Evolutionary conservation across 2,329 filamentous ascomycete genomes (phyloP), one percentile per base, ranked within the genome.

Genomic region (Lachnellula hyalina): DNA sequence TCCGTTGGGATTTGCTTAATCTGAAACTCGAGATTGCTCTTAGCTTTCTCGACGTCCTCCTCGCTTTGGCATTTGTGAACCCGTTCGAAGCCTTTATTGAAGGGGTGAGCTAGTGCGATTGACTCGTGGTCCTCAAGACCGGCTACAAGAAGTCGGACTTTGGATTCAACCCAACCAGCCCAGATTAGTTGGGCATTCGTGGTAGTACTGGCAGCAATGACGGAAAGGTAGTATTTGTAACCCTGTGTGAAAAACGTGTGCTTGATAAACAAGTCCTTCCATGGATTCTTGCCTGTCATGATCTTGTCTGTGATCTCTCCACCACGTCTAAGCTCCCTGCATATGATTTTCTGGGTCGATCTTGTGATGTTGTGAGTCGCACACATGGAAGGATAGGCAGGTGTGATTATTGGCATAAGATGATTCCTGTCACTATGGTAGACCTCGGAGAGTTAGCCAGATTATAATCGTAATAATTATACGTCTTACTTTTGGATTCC

Each of bases 391-490:
- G 94, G 94, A 70, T 96, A 97, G 1, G 94, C 92, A 1, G 94
- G 94, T 1, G 94, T 99, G 67, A 99, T 97, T 71, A 99, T 90
- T 28, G 94, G 94, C 94, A 99, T 99, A 51, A 96, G 77, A 71
- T 97, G 93, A 62, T 84, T 89, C 44, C 83, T 82, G 71, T 97
- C 94, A 32, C 47, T 58, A 49, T 57, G 52, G 41, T 61, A 66
- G 15, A 60, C 41, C 59, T 60, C 41, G 17, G 36, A 41, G 32
- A 34, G 53, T 61, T 65, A 63, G 65, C 60, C 50, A 52, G 48
- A 58, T 61, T 52, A 67, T 57, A 53, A 51, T 15, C 35, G 4
- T n/a, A 14, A 2, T 9, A 15, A 44, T n/a, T 11, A 9, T 21
- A 23, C 6, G 36, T 63, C 76, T 61, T 73, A 90, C 88, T 77